Evolutionary conservation across 306 rosid species (phyloP).

Genomic region (Datisca glomerata): DNA sequence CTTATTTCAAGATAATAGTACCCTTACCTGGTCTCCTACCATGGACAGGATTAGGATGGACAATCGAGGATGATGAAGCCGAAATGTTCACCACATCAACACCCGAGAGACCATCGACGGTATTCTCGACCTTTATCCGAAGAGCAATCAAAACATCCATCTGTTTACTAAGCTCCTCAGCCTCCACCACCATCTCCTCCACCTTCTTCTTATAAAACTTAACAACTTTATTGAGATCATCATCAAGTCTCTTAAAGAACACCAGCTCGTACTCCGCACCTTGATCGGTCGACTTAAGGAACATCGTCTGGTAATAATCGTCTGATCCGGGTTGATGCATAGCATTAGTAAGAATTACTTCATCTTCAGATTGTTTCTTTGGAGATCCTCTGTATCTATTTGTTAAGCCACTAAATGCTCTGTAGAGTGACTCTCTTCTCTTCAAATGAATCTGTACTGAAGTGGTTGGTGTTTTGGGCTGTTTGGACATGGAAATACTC

Average conservation of each 20-base stretch:
- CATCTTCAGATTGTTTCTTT: conserved; percentile 30
- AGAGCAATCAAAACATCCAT: conserved; percentile 65
- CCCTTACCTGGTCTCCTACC: conserved; percentile 26
- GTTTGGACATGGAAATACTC: conserved; percentile 15
- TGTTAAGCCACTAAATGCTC: conserved; percentile 66
- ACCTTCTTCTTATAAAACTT: conserved; percentile 41
- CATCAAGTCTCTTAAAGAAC: conserved; percentile 54
- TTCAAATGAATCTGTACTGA: conserved; percentile 20
- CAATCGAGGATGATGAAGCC: conserved; percentile 12
- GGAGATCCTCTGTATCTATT: conserved; percentile 23
- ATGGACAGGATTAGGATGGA: conserved; percentile 10
- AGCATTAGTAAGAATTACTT: conserved; percentile 35
- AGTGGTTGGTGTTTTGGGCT: background rate
- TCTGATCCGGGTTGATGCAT: conserved; percentile 22
- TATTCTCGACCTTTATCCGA: conserved; percentile 47
- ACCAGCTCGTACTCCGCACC: conserved; percentile 40
- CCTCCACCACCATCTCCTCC: conserved; percentile 39
- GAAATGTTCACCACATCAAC: conserved; percentile 12
- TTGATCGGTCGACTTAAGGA: conserved; percentile 29
- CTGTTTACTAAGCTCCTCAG: conserved; percentile 58
- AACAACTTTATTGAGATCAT: conserved; percentile 61
- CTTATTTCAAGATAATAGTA: background rate
- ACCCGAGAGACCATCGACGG: conserved; percentile 14
- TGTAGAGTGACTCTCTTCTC: conserved; percentile 38
- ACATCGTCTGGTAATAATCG: conserved; percentile 31